phyloP scores from a whole-genome alignment of 129 eudicot species.

The carrot (Daucus carota) region DH1_v3.0 NC_030385.2:12617501-12618000 shows the following conservation, averaged over 20 bases:
- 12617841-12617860: slow-evolving; percentile 9
- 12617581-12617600: slow-evolving; percentile 64
- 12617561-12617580: slow-evolving; percentile 47
- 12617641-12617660: slow-evolving; percentile 27
- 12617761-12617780: slow-evolving; percentile 29
- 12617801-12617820: slow-evolving; percentile 22
- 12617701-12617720: slow-evolving; percentile 51
- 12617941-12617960: slow-evolving; percentile 26
- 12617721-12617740: slow-evolving; percentile 61
- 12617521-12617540: slow-evolving; percentile 46
- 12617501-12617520: slow-evolving; percentile 50
- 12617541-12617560: slow-evolving; percentile 43
- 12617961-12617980: slow-evolving; percentile 30
- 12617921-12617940: slow-evolving; percentile 33
- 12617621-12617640: slow-evolving; percentile 47
- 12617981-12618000: slow-evolving; percentile 17
- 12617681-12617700: slow-evolving; percentile 37
- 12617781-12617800: slow-evolving; percentile 24
- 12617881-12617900: slow-evolving; percentile 14
- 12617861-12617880: slow-evolving; percentile 24
- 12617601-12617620: slow-evolving; percentile 53
- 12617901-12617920: slow-evolving; percentile 25
- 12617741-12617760: slow-evolving; percentile 41
- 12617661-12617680: slow-evolving; percentile 42
- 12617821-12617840: slow-evolving; percentile 12